These are phyloP conservation scores for Exophiala mesophila DNA, from an alignment of 2,329 filamentous ascomycete genomes.

Conservation along the genomic window DNA sequence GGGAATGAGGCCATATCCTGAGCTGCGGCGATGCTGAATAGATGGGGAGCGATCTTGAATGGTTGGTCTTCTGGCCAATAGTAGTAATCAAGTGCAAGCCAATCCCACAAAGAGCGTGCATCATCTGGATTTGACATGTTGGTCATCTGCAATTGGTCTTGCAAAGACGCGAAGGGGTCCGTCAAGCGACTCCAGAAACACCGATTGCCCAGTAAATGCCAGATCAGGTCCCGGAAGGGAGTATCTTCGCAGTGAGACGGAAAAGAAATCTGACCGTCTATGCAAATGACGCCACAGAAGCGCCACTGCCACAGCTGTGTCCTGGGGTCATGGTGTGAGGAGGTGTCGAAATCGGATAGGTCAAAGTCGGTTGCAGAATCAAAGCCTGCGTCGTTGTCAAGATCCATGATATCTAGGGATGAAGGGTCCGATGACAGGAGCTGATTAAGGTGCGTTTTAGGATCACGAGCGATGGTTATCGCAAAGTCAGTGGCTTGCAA, in stretches of 20 bases:
- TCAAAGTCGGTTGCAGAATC: neutral
- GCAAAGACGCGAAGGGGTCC: neutral
- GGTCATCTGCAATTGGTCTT: neutral
- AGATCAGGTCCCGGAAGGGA: neutral
- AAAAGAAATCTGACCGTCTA: neutral
- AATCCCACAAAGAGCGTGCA: neutral
- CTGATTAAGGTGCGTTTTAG: neutral
- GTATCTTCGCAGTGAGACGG: neutral
- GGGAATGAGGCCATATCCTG: neutral
- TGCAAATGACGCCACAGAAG: neutral
- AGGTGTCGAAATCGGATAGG: neutral
- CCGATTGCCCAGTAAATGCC: neutral
- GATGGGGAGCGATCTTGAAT: neutral
- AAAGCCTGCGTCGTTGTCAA: neutral
- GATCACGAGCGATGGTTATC: neutral
- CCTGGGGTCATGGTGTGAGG: neutral
- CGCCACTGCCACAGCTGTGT: neutral
- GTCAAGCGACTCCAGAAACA: neutral
- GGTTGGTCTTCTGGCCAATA: neutral
- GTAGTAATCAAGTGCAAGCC: neutral
- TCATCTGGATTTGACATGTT: neutral
- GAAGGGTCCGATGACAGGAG: neutral
- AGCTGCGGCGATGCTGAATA: neutral
- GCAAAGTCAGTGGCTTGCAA: neutral
- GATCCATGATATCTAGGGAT: neutral